phyloP scores from a whole-genome alignment of 208 protist species.

The Porcisia deanei region DNA sequence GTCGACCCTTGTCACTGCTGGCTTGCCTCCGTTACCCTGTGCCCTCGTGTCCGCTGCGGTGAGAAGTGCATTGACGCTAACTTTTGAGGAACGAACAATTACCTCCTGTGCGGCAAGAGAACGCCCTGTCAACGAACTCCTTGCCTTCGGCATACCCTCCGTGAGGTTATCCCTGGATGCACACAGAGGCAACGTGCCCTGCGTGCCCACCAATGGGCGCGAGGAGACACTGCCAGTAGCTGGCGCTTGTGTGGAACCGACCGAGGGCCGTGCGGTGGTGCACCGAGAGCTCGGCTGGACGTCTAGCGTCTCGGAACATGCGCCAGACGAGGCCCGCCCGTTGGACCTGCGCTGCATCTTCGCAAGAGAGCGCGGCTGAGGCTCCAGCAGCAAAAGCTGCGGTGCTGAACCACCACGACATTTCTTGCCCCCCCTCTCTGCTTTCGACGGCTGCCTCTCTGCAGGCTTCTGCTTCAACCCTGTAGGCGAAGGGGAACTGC shows the following conservation, averaged over 20 bases:
- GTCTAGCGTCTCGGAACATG: not conserved
- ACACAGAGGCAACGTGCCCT: not conserved
- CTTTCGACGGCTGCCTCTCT: not conserved
- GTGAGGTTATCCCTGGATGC: not conserved
- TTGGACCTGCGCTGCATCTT: not conserved
- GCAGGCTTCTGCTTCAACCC: not conserved
- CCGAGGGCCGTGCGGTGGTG: constrained; percentile 12
- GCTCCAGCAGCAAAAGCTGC: not conserved
- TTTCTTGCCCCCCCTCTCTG: not conserved
- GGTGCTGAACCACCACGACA: not conserved
- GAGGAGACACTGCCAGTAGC: not conserved
- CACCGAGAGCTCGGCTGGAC: constrained; percentile 12
- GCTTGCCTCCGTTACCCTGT: not conserved
- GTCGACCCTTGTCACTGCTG: not conserved
- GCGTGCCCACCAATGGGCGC: not conserved
- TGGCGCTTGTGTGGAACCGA: not conserved
- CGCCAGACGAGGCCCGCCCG: not conserved
- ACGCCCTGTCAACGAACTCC: not conserved
- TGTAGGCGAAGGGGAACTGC: not conserved
- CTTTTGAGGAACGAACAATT: not conserved
- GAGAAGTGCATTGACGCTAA: not conserved
- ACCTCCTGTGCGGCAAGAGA: not conserved
- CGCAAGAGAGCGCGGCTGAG: not conserved
- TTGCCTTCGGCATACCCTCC: not conserved
- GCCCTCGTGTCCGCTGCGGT: not conserved